Evolutionary conservation across 1,139 yeast genomes (phyloP), one percentile per base, ranked within the genome.

Genomic region (Yamadazyma buinensis): DNA sequence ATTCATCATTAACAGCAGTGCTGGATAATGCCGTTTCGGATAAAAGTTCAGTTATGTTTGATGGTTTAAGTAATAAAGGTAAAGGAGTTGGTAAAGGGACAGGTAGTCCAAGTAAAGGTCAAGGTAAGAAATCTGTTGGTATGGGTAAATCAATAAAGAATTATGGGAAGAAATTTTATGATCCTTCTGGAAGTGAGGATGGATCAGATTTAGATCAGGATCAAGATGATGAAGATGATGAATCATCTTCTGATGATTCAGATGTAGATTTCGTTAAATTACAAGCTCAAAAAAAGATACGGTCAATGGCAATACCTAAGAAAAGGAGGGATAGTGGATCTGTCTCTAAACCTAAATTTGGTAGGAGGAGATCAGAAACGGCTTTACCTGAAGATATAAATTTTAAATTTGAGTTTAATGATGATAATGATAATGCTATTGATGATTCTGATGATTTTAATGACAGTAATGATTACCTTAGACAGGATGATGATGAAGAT

Each of bases 231-330:
- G 51, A 60, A 18, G 60, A 54, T 13, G 57, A 50, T 15, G 49
- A 42, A 14, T 55, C 53, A 22, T 55, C 55, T 7, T 72, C 80
- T 4, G 75, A 79, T 43, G 88, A 81, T 46, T 78, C 78, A 23
- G 81, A 78, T 46, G 77, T 81, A 4, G 92, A 83, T 55, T 81
- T 80, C 51, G 84, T 82, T 12, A 76, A 74, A 53, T 59, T 82
- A 40, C 84, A 84, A 29, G 84, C 81, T 7, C 82, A 80, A 49
- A 67, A 78, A 43, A 77, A 81, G 55, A 76, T 75, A 23, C 68
- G 64, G 35, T 67, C 79, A 1, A 58, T 72, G 63, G 67, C 73
- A 43, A 73, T 75, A 0, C 29, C 36, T 18, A 7, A 5, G 40
- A 42, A 23, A 21, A 39, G 28, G 33, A 38, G 23, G 15, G 34